These are phyloP conservation scores for Aspergillus coremiiformis DNA, from an alignment of 495 filamentous ascomycete species.

Conservation along the genomic window DNA sequence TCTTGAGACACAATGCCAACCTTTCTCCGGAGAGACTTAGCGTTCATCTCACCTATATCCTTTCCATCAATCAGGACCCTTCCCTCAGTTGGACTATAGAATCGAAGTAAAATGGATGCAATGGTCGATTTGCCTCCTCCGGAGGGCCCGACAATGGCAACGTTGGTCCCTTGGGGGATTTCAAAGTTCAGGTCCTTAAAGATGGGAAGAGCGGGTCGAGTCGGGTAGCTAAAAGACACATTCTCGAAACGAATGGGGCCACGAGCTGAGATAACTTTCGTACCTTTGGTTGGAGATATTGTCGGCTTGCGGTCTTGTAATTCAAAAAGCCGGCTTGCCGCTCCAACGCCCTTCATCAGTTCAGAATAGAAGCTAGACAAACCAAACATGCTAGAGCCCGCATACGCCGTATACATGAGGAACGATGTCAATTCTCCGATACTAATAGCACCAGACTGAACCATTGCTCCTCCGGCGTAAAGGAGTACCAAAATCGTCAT, in stretches of 20 bases:
- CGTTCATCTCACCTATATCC: slow-evolving; percentile 82
- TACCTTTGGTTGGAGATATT: slow-evolving; percentile 75
- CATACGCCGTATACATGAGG: slow-evolving; percentile 95
- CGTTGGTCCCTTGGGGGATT: slow-evolving; percentile 86
- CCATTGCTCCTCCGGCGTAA: slow-evolving; percentile 84
- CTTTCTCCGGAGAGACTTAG: slow-evolving; percentile 85
- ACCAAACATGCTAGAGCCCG: slow-evolving; percentile 84
- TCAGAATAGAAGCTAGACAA: slow-evolving; percentile 95
- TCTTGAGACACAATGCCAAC: slow-evolving; percentile 95
- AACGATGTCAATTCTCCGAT: slow-evolving; percentile 95
- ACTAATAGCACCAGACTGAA: slow-evolving; percentile 74
- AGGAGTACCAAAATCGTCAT: slow-evolving; percentile 92
- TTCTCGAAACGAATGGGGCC: slow-evolving; percentile 82
- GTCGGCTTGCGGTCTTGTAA: slow-evolving; percentile 86
- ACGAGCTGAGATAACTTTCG: slow-evolving; percentile 68
- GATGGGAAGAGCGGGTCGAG: slow-evolving; percentile 80
- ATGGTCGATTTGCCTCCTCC: slow-evolving; percentile 96
- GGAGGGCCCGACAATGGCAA: slow-evolving; percentile 92
- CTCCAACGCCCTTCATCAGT: slow-evolving; percentile 97
- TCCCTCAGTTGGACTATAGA: slow-evolving; percentile 79
- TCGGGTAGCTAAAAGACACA: slow-evolving; percentile 83
- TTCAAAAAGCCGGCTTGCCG: slow-evolving; percentile 90
- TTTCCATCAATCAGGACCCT: slow-evolving; percentile 74
- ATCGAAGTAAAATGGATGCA: slow-evolving; percentile 76
- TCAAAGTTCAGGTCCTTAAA: slow-evolving; percentile 85